Evolutionary conservation across 2,329 filamentous ascomycete species (phyloP).

Genomic region (Ceratocystiopsis minuta): DNA sequence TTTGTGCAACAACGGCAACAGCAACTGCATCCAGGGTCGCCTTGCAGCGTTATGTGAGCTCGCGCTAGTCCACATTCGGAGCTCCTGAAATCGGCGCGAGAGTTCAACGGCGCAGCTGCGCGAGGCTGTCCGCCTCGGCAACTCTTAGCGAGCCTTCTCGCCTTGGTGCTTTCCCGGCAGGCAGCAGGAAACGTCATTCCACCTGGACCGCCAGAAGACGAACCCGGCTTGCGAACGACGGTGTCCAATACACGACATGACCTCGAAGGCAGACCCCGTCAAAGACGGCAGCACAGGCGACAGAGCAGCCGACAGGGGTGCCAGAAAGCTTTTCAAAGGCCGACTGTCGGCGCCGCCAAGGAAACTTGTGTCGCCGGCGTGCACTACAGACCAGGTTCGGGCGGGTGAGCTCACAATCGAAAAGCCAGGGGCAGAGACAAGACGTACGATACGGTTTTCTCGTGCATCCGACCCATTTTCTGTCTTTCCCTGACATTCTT

Average conservation of each 20-base stretch:
- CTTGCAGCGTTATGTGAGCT: too few relatives aligned
- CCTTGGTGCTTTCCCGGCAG: too few relatives aligned
- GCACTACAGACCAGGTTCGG: background rate
- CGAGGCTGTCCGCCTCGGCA: too few relatives aligned
- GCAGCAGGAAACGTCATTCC: background rate
- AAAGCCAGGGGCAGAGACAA: background rate
- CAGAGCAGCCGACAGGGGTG: background rate
- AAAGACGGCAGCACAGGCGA: background rate
- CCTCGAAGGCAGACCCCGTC: background rate
- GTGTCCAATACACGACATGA: background rate
- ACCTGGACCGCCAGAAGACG: background rate
- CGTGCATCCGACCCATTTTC: background rate
- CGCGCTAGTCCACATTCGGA: too few relatives aligned
- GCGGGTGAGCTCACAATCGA: conserved; percentile 4
- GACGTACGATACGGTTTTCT: background rate
- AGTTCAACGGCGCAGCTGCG: too few relatives aligned
- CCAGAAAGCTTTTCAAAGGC: conserved; percentile 5
- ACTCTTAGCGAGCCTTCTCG: too few relatives aligned
- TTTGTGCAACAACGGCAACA: too few relatives aligned
- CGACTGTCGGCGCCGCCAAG: conserved; percentile 5
- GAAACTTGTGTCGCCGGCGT: conserved; percentile 1
- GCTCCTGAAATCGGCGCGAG: too few relatives aligned
- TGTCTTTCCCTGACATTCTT: background rate
- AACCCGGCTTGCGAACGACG: background rate
- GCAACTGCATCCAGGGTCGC: too few relatives aligned